Percentiles rank a stretch among this genome's conserved stretches.
These are phyloP conservation scores for Fusarium caatingaense DNA, from an alignment of 2,329 filamentous ascomycete species.

Conservation along the genomic window DNA sequence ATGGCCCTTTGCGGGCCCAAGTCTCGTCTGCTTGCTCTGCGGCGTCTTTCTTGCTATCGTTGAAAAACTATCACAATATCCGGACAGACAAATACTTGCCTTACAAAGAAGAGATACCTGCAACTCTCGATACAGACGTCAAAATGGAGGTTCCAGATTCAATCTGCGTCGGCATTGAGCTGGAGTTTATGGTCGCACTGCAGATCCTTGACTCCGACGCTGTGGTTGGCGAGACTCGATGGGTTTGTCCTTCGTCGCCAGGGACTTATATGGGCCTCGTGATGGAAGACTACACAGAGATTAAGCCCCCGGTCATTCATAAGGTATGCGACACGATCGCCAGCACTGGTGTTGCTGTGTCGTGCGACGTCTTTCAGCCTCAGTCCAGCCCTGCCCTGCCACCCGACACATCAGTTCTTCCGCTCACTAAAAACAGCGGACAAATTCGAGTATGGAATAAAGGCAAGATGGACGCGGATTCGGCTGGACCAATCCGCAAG, in stretches of 20 bases:
- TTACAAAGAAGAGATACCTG: not conserved
- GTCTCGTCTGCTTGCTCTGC: conserved; percentile 25
- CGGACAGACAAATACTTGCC: conserved; percentile 7
- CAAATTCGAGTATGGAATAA: conserved; percentile 39
- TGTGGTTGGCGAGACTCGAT: conserved; percentile 15
- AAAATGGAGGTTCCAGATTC: conserved; percentile 17
- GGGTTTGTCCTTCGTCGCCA: conserved; percentile 27
- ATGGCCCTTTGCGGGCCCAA: conserved; percentile 14
- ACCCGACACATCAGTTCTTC: conserved; percentile 20
- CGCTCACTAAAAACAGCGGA: conserved; percentile 19
- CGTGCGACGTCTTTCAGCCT: conserved; percentile 24
- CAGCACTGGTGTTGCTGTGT: conserved; percentile 33
- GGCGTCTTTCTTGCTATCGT: not conserved
- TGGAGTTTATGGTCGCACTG: conserved; percentile 46
- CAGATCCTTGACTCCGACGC: conserved; percentile 10
- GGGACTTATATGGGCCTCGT: conserved; percentile 19
- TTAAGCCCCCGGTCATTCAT: conserved; percentile 21
- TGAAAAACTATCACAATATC: conserved; percentile 13
- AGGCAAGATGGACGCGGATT: not conserved
- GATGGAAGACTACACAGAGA: conserved; percentile 23
- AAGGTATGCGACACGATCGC: conserved; percentile 42
- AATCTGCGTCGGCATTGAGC: conserved; percentile 43
- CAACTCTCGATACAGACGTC: not conserved
- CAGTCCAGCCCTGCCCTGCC: conserved; percentile 11
- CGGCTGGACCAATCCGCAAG: not conserved